Evolutionary conservation across 1,284 basidiomycete genomes (phyloP), one percentile per base, ranked within the genome.

Genomic region (Inonotus obliquus): DNA sequence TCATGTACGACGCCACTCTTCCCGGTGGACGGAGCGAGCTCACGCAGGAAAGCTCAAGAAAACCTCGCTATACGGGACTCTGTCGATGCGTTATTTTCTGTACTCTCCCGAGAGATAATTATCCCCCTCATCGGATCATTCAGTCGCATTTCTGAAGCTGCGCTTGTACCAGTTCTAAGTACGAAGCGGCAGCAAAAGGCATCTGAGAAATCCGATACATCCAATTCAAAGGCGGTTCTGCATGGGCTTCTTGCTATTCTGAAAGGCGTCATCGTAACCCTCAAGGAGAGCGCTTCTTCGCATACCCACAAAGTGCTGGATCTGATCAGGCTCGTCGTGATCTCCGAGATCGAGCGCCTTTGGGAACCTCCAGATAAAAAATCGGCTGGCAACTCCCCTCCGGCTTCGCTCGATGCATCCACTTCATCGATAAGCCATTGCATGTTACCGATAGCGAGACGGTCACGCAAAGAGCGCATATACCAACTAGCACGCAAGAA

Each of bases 401-500:
- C 19, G n/a, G 17, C 19, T 27, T 55, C 25, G 44, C 3, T 52
- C 32, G 21, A 23, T 23, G 25, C 29, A 13, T 44, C 27, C 32
- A 29, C 38, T 44, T 10, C 25, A 10, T 7, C 54, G 19, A 44
- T n/a, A 9, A 37, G 35, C 4, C 27, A 6, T 11, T 17, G 21
- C 14, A 29, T 25, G 17, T 19, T 13, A 14, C 13, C 29, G 25
- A 14, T 44, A 5, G 56, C 35, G 21, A 57, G 45, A 21, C 63
- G 60, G 10, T 25, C 27, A 17, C 53, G 56, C 13, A 9, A 37
- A 19, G 66, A 66, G 45, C 74, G 76, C 55, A 66, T 77, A 61
- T 67, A 69, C 61, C 71, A 69, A 52, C 72, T 85, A 37, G 79
- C 77, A 39, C 73, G 73, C 45, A 83, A 83, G 67, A 83, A 85